phyloP scores from a whole-genome alignment of 2,329 filamentous ascomycete species.

The Didymellaceae sp. region DNA sequence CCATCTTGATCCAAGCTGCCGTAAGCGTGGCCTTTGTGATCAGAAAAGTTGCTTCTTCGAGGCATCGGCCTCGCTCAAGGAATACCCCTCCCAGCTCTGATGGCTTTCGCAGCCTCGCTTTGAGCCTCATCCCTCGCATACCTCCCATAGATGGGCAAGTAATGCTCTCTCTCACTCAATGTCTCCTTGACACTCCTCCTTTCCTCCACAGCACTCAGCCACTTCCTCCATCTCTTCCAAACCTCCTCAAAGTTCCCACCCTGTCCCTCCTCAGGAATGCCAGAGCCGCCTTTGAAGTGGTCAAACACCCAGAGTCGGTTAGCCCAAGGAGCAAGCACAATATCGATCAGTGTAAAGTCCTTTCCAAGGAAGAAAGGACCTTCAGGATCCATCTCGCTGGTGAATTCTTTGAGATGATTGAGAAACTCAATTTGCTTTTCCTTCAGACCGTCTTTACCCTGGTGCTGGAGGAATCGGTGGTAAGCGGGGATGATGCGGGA shows the following conservation, averaged over 20 bases:
- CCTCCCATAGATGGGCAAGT: constrained; percentile 69
- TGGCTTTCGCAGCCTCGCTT: constrained; percentile 57
- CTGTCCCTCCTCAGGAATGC: constrained; percentile 56
- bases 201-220: constrained; percentile 65
- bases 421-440: constrained; percentile 66
- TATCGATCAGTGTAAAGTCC: constrained; percentile 70
- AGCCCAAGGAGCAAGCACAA: constrained; percentile 76
- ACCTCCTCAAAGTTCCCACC: constrained; percentile 61
- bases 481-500: constrained; percentile 72
- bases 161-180: constrained; percentile 70
- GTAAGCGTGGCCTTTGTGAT: no score
- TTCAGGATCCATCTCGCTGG: constrained; percentile 64
- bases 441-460: constrained; percentile 50
- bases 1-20: no score
- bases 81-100: constrained; percentile 65
- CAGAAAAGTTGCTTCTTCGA: no score
- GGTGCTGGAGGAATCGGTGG: constrained; percentile 63
- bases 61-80: no score
- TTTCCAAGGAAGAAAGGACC: constrained; percentile 74
- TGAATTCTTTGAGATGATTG: constrained; percentile 64
- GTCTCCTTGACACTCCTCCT: constrained; percentile 71
- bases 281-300: constrained; percentile 70
- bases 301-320: constrained; percentile 76
- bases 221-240: constrained; percentile 71
- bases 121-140: constrained; percentile 57